phyloP scores from a whole-genome alignment of 768 basidiomycete genomes.

The Gelatoporia subvermispora region DNA sequence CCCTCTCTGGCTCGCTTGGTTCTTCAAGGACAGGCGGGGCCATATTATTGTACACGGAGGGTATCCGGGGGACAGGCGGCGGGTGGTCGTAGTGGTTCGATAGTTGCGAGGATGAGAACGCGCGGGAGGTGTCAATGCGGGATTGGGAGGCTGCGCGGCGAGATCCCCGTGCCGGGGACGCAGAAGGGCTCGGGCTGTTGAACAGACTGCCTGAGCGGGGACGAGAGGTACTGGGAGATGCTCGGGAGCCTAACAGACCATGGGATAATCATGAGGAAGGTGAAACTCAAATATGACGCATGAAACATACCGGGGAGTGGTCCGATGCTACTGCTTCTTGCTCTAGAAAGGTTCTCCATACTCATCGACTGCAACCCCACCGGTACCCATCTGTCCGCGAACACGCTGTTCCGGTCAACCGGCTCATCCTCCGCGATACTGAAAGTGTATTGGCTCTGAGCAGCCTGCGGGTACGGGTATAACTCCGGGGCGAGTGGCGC shows the following conservation, averaged over 20 bases:
- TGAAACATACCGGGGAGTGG: conserved; percentile 3
- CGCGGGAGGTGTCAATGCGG: neutral
- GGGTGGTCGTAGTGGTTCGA: conserved; percentile 22
- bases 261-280: neutral
- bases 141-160: conserved; percentile 13
- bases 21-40: neutral
- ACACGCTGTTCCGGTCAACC: conserved; percentile 6
- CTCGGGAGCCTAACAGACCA: neutral
- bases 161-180: conserved; percentile 3
- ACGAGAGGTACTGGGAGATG: conserved; percentile 4
- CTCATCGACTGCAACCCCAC: conserved; percentile 8
- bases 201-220: conserved; percentile 10
- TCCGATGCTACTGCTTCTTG: conserved; percentile 4
- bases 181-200: conserved; percentile 4
- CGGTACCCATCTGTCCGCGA: conserved; percentile 12
- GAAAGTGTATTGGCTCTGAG: neutral
- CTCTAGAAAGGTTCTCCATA: conserved; percentile 1
- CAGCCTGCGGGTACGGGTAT: conserved; percentile 6
- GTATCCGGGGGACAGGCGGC: conserved; percentile 22
- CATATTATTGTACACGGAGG: conserved; percentile 7
- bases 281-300: neutral
- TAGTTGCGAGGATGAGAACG: conserved; percentile 9
- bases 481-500: conserved; percentile 48
- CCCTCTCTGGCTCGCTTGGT: too few species aligned
- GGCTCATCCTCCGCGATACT: neutral